phyloP scores from a whole-genome alignment of 2,329 filamentous ascomycete genomes.

The Raffaelea arxii region DNA sequence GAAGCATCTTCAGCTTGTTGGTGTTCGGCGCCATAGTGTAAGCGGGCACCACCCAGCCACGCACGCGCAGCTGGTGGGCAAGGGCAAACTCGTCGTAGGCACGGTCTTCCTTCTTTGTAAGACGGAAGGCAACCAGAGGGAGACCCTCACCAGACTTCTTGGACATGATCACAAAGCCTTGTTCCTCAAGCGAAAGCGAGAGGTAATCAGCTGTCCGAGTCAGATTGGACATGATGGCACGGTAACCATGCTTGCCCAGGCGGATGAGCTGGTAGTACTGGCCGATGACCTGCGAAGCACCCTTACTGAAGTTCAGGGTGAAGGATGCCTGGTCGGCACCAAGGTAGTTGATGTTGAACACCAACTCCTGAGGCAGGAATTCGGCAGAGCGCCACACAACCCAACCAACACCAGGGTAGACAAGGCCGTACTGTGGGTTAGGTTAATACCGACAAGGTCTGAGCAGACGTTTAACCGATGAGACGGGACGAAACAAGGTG shows the following conservation, averaged over 20 bases:
- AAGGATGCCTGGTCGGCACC: constrained; percentile 92
- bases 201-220: constrained; percentile 87
- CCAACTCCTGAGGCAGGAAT: constrained; percentile 78
- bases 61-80: constrained; percentile 75
- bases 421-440: constrained; percentile 39
- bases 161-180: constrained; percentile 86
- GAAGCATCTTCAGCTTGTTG: constrained; percentile 76
- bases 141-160: constrained; percentile 67
- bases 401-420: constrained; percentile 93
- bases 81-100: constrained; percentile 67
- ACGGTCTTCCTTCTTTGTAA: constrained; percentile 50
- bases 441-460: too few species aligned
- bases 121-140: constrained; percentile 81
- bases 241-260: constrained; percentile 85
- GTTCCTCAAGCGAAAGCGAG: constrained; percentile 56
- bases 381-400: constrained; percentile 78
- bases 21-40: constrained; percentile 96
- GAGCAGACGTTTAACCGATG: too few species aligned
- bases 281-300: constrained; percentile 86
- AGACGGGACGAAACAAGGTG: too few species aligned
- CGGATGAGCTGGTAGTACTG: constrained; percentile 98
- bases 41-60: constrained; percentile 88
- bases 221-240: constrained; percentile 87
- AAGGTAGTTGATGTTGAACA: constrained; percentile 99
- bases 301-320: constrained; percentile 95